Conservation (phyloP, 2,329 filamentous ascomycete species). For the Alternaria arborescens region DNA sequence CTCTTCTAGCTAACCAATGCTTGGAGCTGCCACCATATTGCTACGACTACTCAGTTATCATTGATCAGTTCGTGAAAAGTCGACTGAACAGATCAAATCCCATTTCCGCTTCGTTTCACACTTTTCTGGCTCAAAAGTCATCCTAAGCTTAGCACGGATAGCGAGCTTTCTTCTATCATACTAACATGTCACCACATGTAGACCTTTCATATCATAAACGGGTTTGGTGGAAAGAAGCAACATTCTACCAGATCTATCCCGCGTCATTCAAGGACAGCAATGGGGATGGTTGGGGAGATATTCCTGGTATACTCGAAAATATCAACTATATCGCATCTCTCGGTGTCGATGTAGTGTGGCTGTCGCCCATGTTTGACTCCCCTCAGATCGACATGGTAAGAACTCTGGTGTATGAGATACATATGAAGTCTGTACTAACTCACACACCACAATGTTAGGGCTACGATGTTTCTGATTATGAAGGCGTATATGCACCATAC, state of each 20-base stretch:
- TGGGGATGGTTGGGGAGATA: slow-evolving; percentile 67
- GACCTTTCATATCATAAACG: slow-evolving; percentile 34
- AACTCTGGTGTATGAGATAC: not conserved
- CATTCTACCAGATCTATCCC: slow-evolving; percentile 36
- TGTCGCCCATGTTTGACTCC: slow-evolving; percentile 71
- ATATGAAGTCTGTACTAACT: not conserved
- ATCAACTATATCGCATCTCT: slow-evolving; percentile 64
- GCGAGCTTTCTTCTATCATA: slow-evolving; percentile 21
- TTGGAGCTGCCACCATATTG: not conserved
- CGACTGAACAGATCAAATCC: not conserved
- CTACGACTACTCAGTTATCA: not conserved
- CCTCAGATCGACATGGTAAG: slow-evolving; percentile 69
- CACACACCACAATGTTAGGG: slow-evolving; percentile 45
- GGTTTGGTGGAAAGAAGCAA: slow-evolving; percentile 58
- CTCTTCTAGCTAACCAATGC: not conserved
- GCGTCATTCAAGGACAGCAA: slow-evolving; percentile 58
- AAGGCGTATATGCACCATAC: slow-evolving; percentile 70
- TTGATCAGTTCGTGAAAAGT: not conserved
- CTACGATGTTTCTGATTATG: slow-evolving; percentile 75
- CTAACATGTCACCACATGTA: slow-evolving; percentile 36
- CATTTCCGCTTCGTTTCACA: too few species aligned
- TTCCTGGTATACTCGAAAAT: slow-evolving; percentile 49
- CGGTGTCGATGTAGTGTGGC: slow-evolving; percentile 72
- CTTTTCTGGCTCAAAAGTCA: not conserved
- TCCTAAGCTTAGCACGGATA: not conserved